Evolutionary conservation across 139 green algal genomes (phyloP).

Genomic region (Dunaliella primolecta): DNA sequence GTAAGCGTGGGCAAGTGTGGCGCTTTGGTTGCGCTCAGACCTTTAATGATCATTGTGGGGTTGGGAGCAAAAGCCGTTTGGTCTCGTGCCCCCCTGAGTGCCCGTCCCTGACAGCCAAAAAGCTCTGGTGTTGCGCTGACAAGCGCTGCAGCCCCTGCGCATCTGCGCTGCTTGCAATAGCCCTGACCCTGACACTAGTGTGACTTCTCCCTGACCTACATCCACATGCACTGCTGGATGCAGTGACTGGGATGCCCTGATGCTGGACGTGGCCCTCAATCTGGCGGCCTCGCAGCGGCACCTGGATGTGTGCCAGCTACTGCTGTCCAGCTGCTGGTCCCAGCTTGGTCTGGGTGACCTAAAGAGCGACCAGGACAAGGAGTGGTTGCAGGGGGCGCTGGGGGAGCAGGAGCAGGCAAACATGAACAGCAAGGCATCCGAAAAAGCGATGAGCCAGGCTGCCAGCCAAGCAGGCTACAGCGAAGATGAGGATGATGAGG

Average conservation of each 20-base stretch:
- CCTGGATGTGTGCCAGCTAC: not conserved
- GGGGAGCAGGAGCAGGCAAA: not conserved
- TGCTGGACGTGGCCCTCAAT: not conserved
- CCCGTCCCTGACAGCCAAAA: too few species aligned
- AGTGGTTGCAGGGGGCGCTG: not conserved
- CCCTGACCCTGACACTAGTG: too few species aligned
- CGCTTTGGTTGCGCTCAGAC: too few species aligned
- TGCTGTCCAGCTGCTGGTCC: not conserved
- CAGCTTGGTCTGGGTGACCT: too few species aligned
- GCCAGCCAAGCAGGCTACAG: not conserved
- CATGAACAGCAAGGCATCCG: not conserved
- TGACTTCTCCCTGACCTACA: too few species aligned
- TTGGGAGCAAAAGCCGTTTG: not conserved
- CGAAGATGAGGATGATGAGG: not conserved
- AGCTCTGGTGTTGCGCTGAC: too few species aligned
- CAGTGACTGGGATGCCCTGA: too few species aligned
- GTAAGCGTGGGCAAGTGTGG: too few species aligned
- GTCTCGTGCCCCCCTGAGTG: not conserved
- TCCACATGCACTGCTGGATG: too few species aligned
- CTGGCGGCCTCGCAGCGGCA: not conserved
- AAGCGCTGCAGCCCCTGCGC: too few species aligned
- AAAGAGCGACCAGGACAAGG: not conserved
- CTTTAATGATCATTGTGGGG: too few species aligned
- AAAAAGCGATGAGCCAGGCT: not conserved
- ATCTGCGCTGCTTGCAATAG: too few species aligned